phyloP scores from a whole-genome alignment of 1,139 yeast species.

The Nakaseomyces bracarensis region DNA sequence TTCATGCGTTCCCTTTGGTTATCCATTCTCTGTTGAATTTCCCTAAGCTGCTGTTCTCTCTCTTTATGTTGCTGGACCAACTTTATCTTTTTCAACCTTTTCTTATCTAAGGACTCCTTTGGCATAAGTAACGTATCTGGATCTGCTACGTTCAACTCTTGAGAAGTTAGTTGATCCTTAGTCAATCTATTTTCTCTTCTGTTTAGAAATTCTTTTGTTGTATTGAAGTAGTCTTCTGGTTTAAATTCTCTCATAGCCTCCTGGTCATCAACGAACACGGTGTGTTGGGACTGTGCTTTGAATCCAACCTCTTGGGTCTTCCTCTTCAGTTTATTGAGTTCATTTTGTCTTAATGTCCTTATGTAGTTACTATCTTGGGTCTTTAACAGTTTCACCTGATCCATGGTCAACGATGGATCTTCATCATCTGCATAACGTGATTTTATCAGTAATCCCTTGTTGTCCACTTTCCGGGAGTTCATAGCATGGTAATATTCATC shows the following conservation, averaged over 20 bases:
- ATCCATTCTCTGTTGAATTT: constrained; percentile 66
- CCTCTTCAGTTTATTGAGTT: constrained; percentile 54
- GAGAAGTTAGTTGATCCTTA: constrained; percentile 43
- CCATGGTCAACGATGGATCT: constrained; percentile 44
- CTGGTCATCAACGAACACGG: constrained; percentile 69
- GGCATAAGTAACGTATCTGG: constrained; percentile 26
- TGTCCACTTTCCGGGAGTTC: constrained; percentile 62
- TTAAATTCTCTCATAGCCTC: constrained; percentile 50
- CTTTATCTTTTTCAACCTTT: constrained; percentile 52
- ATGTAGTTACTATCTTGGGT: constrained; percentile 86
- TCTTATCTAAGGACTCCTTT: constrained; percentile 42
- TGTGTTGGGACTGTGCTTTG: constrained; percentile 61
- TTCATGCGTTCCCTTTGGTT: constrained; percentile 81
- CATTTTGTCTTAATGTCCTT: constrained; percentile 65
- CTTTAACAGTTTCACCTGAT: constrained; percentile 73
- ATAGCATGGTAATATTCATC: constrained; percentile 96
- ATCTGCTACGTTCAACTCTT: constrained; percentile 14
- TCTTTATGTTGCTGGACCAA: constrained; percentile 51
- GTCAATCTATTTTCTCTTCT: constrained; percentile 69
- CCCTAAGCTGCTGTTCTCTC: constrained; percentile 56
- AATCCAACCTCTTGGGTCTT: constrained; percentile 49
- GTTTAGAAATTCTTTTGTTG: constrained; percentile 54
- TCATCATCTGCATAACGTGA: constrained; percentile 54
- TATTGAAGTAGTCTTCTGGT: constrained; percentile 59
- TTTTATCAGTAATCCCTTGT: constrained; percentile 52